phyloP scores from a whole-genome alignment of 2,329 filamentous ascomycete genomes.

The Fusarium abutilonis region DNA sequence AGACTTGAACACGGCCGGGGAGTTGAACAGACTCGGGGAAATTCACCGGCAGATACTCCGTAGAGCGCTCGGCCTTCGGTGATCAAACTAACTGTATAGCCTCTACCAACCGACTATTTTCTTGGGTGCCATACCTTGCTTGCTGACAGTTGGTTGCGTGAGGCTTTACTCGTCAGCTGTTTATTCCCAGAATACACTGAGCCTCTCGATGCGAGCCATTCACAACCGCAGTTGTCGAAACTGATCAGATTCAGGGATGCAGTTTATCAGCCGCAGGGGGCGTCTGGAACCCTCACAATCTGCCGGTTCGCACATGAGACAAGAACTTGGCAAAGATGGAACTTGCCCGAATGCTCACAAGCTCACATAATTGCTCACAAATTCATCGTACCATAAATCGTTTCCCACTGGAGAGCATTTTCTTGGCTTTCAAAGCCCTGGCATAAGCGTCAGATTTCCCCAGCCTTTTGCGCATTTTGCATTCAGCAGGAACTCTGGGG shows the following conservation, averaged over 20 bases:
- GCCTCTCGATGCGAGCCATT: constrained; percentile 12
- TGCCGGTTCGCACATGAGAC: constrained; percentile 1
- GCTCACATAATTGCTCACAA: background rate
- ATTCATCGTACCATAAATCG: constrained; percentile 23
- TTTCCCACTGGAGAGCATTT: background rate
- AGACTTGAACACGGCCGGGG: constrained; percentile 10
- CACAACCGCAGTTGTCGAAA: background rate
- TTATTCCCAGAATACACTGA: constrained; percentile 3
- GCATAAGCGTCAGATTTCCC: constrained; percentile 32
- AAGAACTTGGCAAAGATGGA: constrained; percentile 26
- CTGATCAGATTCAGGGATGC: background rate
- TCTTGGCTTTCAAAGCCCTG: constrained; percentile 24
- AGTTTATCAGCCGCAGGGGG: constrained; percentile 12
- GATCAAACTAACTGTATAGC: constrained; percentile 11
- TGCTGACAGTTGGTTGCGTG: constrained; percentile 4
- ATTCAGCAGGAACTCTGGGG: constrained; percentile 30
- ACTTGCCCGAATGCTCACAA: constrained; percentile 33
- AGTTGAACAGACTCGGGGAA: constrained; percentile 13
- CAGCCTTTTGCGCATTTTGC: constrained; percentile 18
- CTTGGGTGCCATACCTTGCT: background rate
- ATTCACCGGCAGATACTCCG: constrained; percentile 15
- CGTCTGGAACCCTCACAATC: constrained; percentile 3
- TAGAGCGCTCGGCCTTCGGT: constrained; percentile 22
- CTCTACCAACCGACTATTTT: background rate
- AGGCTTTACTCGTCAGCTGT: constrained; percentile 3